Evolutionary conservation across 768 basidiomycete species (phyloP), one percentile per base, ranked within the genome.

Genomic region (Cystofilobasidium macerans): DNA sequence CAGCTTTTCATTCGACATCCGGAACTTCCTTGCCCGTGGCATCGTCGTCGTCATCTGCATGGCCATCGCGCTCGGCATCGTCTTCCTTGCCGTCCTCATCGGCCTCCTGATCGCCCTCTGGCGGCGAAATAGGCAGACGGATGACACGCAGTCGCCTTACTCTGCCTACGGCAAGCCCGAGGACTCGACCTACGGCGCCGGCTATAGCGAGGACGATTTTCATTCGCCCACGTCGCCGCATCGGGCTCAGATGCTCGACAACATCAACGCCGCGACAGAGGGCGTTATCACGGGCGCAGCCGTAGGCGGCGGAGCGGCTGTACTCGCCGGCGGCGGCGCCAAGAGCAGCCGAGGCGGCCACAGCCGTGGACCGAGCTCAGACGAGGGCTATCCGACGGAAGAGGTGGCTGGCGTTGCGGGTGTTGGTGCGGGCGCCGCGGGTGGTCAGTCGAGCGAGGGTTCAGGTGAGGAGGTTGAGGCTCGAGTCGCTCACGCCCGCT

Each of bases 11-110:
- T 93, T 91, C 75, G 79, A 73, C 36, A 83, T 83, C 73, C 81
- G 78, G 60, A 80, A 85, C 71, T 88, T 90, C 80, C 82, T 99
- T 63, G 89, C 93, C 0, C 83, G 84, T 28, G 95, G 94, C 1
- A 82, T 98, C 42, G 91, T 99, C 62, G 97, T 98, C 70, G 82
- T 99, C 51, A 92, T 99, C 70, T 93, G 92, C 1, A 95, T 99
- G 69, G 95, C 95, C 30, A 95, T 97, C 70, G 86, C 89, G 13
- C 91, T 92, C 20, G 95, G 94, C 22, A 83, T 97, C 26, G 87
- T 93, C 42, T 93, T 92, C 81, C 79, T 93, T 22, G 62, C 75
- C 20, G 70, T 75, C 36, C 71, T 77, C 6, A 61, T 76, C 20
- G 74, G 73, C 38, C 64, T 76, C 18, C 71, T 76, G 12, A 65